These are phyloP conservation scores for Mortierella claussenii DNA, from an alignment of 192 early-diverging fungal genomes.

Conservation along the genomic window DNA sequence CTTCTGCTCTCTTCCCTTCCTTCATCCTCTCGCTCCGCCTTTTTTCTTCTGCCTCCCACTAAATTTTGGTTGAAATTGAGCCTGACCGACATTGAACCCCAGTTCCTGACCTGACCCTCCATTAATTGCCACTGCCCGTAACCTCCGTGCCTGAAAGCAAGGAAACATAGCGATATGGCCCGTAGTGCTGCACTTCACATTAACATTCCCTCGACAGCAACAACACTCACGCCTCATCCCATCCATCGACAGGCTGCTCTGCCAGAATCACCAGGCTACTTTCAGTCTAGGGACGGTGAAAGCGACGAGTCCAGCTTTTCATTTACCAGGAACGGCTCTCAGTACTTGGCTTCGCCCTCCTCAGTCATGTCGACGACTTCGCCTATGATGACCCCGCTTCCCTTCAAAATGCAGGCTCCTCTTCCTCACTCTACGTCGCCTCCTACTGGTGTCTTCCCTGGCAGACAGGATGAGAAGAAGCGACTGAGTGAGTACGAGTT, in stretches of 20 bases:
- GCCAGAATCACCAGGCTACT: constrained; percentile 5
- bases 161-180: too few relatives aligned
- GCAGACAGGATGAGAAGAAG: constrained; percentile 19
- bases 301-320: constrained; percentile 18
- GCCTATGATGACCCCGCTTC: constrained; percentile 23
- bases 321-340: constrained; percentile 13
- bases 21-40: too few relatives aligned
- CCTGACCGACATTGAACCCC: too few relatives aligned
- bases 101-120: too few relatives aligned
- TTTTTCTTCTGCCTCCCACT: background rate
- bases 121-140: too few relatives aligned
- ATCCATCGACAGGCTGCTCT: too few relatives aligned
- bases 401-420: constrained; percentile 11
- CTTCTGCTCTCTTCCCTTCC: background rate
- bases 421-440: background rate
- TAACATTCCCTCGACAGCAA: background rate
- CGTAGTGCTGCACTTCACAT: background rate
- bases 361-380: constrained; percentile 9
- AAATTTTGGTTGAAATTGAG: background rate
- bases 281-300: too few relatives aligned
- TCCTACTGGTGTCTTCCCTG: background rate
- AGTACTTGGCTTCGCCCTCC: constrained; percentile 18
- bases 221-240: background rate
- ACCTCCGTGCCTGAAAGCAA: too few relatives aligned
- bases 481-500: constrained; percentile 26